A percentile compares a stretch with the other conserved stretches of the same genome.
phyloP scores from a whole-genome alignment of 108 stramenopile species.

The Craspedostauros australis region DNA sequence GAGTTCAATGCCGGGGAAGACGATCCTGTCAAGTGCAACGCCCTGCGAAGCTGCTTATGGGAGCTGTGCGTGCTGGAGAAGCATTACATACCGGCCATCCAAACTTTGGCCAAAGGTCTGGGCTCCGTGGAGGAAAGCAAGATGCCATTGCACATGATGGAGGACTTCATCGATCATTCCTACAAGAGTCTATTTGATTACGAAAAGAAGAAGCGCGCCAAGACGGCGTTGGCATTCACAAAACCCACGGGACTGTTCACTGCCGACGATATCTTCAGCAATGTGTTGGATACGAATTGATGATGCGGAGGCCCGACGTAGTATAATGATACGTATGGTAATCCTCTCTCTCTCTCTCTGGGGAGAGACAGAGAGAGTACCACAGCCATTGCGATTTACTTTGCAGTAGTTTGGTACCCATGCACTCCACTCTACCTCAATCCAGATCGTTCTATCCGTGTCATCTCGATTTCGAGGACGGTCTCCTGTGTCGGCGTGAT shows the following conservation, averaged over 20 bases:
- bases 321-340: too few species aligned
- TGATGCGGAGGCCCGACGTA: too few species aligned
- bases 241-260: constrained; percentile 56
- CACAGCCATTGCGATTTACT: too few species aligned
- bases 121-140: constrained; percentile 56
- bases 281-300: too few species aligned
- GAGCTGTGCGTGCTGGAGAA: constrained; percentile 80
- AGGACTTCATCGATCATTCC: constrained; percentile 73
- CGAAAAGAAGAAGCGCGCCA: constrained; percentile 48
- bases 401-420: too few species aligned
- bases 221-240: constrained; percentile 61
- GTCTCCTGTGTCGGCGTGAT: too few species aligned
- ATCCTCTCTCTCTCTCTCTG: too few species aligned
- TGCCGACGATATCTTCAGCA: constrained; percentile 54
- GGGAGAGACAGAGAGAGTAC: too few species aligned
- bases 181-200: constrained; percentile 83
- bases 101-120: constrained; percentile 70
- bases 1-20: constrained; percentile 58
- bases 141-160: constrained; percentile 60
- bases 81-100: constrained; percentile 86
- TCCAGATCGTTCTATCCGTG: too few species aligned
- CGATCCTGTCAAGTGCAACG: constrained; percentile 56
- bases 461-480: too few species aligned
- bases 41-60: constrained; percentile 88
- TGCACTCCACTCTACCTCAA: too few species aligned